These are phyloP conservation scores for Trypanosoma platydactyli DNA, from an alignment of 208 protist genomes.

Conservation along the genomic window DNA sequence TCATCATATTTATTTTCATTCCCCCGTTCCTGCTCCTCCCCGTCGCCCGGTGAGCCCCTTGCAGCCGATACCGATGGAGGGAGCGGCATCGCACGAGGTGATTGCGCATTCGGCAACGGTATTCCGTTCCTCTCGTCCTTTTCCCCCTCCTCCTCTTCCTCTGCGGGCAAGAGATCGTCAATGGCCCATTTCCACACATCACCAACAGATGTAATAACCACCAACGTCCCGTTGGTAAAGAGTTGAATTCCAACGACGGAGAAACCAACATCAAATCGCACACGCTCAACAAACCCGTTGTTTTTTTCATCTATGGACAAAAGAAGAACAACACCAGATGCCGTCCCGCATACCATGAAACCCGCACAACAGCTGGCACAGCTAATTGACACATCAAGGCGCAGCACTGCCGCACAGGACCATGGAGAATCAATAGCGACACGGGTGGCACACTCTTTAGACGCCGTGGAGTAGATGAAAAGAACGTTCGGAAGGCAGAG, in stretches of 20 bases:
- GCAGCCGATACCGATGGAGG: background rate
- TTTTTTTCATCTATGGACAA: constrained; percentile 35
- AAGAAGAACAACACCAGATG: constrained; percentile 73
- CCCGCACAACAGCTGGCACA: constrained; percentile 57
- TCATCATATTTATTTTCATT: constrained; percentile 5
- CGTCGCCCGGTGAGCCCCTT: background rate
- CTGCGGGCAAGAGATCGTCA: constrained; percentile 43
- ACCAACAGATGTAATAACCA: constrained; percentile 72
- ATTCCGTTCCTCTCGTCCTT: constrained; percentile 20
- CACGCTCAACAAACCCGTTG: constrained; percentile 45
- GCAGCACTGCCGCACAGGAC: constrained; percentile 26
- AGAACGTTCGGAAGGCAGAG: constrained; percentile 40
- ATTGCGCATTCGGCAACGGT: constrained; percentile 13
- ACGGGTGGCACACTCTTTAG: background rate
- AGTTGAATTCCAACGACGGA: constrained; percentile 70
- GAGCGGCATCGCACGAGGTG: constrained; percentile 12
- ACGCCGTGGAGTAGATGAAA: constrained; percentile 31
- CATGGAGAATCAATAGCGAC: constrained; percentile 13
- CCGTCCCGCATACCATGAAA: constrained; percentile 63
- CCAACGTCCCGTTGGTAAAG: constrained; percentile 48
- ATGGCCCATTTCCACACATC: constrained; percentile 88
- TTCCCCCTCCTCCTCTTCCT: constrained; percentile 11
- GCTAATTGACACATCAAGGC: constrained; percentile 37
- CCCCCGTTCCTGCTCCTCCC: constrained; percentile 6
- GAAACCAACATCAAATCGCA: constrained; percentile 84